Percentiles rank a stretch among this genome's conserved stretches.
phyloP scores from a whole-genome alignment of 1,284 basidiomycete species.

The Puccinia coronata region DNA sequence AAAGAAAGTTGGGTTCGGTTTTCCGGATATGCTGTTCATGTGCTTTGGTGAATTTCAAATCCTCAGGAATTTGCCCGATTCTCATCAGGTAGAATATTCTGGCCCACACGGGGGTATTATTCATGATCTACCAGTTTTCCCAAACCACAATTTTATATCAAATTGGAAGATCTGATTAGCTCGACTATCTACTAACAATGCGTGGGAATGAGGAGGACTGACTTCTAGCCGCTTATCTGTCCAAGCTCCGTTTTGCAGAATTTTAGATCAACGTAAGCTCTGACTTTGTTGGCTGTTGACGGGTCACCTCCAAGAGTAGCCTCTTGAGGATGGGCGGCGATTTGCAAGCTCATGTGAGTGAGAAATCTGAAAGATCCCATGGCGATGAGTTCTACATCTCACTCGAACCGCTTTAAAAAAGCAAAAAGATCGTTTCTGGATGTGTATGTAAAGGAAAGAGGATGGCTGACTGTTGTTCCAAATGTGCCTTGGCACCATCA shows the following conservation, averaged over 20 bases:
- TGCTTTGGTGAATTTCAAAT: conserved; percentile 72
- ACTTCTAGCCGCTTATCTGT: conserved; percentile 77
- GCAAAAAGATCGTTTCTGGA: conserved; percentile 63
- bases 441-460: conserved; percentile 54
- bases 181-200: not conserved
- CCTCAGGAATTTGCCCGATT: conserved; percentile 78
- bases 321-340: conserved; percentile 78
- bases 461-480: conserved; percentile 64
- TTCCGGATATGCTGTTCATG: conserved; percentile 75
- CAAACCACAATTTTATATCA: not conserved
- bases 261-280: conserved; percentile 77
- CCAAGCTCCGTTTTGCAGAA: conserved; percentile 77
- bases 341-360: conserved; percentile 77
- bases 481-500: conserved; percentile 60
- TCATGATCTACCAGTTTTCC: conserved; percentile 70
- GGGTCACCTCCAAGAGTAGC: conserved; percentile 90
- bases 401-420: not conserved
- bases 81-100: conserved; percentile 86
- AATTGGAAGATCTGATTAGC: not conserved
- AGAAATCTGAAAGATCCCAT: conserved; percentile 65
- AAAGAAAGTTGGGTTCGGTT: conserved; percentile 80
- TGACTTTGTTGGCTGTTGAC: conserved; percentile 81
- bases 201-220: conserved; percentile 51
- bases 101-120: conserved; percentile 87
- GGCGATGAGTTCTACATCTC: not conserved